phyloP scores from a whole-genome alignment of 2,329 filamentous ascomycete genomes.

The Ophiostoma angusticollis region DNA sequence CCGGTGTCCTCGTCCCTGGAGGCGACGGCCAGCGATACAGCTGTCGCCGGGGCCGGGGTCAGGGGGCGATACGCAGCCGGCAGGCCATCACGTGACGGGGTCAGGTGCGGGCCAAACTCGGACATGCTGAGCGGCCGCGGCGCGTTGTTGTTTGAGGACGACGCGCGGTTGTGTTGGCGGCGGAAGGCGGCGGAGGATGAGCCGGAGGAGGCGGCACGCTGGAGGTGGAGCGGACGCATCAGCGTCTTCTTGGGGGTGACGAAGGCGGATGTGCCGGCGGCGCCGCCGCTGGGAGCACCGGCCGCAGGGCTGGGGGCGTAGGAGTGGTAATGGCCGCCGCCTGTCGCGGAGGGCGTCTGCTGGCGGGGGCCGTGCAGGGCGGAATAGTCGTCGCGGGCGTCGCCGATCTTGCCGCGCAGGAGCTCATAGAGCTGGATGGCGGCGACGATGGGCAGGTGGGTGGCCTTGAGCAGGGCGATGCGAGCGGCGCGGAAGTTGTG shows the following conservation, averaged over 20 bases:
- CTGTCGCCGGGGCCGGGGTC: neutral
- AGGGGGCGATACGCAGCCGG: too few relatives aligned
- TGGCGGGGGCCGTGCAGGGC: conserved; percentile 34
- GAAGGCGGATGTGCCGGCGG: neutral
- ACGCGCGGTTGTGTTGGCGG: neutral
- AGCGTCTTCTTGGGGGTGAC: conserved; percentile 7
- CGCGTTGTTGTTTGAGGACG: neutral
- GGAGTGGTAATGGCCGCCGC: too few relatives aligned
- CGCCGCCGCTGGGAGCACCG: neutral
- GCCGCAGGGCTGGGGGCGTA: neutral
- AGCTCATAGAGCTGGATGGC: conserved; percentile 56
- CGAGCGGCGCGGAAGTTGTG: conserved; percentile 47
- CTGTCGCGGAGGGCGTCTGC: conserved; percentile 5
- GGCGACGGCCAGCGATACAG: neutral
- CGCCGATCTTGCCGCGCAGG: conserved; percentile 25
- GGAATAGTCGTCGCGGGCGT: conserved; percentile 29
- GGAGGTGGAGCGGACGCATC: conserved; percentile 4
- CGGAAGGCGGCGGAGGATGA: conserved; percentile 5
- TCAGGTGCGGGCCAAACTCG: conserved; percentile 5
- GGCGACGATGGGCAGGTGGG: conserved; percentile 56
- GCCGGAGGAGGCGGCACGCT: too few relatives aligned
- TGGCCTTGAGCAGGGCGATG: conserved; percentile 49
- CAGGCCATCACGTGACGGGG: neutral
- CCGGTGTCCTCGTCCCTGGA: conserved; percentile 12
- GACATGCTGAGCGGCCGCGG: conserved; percentile 7